Percentiles rank a stretch among this genome's conserved stretches.
Conservation (phyloP, 192 early-diverging fungal species). For the Umbelopsis sp. region DNA sequence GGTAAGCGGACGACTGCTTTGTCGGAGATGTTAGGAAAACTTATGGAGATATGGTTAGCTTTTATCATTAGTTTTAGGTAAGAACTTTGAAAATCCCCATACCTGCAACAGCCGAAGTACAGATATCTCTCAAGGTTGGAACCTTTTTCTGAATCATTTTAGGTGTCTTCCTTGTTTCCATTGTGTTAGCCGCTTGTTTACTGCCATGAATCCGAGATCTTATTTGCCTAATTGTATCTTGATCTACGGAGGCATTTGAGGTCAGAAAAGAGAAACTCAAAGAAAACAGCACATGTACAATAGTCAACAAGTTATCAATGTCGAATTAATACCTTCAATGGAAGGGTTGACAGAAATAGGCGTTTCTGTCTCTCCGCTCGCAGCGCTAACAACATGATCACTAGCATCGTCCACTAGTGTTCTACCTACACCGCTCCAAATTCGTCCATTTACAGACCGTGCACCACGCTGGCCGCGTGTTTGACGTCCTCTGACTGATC, state of each 20-base stretch:
- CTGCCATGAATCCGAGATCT: not conserved
- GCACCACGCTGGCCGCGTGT: not conserved
- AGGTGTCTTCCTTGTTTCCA: not conserved
- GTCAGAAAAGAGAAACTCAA: too few species aligned
- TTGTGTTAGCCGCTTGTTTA: not conserved
- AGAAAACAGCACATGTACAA: not conserved
- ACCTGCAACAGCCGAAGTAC: constrained; percentile 43
- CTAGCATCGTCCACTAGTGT: not conserved
- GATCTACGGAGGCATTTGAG: not conserved
- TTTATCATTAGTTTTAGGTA: not conserved
- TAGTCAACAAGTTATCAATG: not conserved
- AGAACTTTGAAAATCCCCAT: not conserved
- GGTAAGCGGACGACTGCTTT: not conserved
- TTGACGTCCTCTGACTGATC: not conserved
- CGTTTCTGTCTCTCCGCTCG: not conserved
- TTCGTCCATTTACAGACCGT: not conserved
- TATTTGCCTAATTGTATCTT: not conserved
- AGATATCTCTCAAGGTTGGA: constrained; percentile 37
- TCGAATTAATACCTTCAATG: not conserved
- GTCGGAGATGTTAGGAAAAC: constrained; percentile 20
- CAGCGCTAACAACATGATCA: too few species aligned
- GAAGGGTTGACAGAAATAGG: too few species aligned
- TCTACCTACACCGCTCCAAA: not conserved
- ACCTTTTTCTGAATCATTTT: constrained; percentile 6
- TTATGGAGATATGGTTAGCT: not conserved